These are phyloP conservation scores for Phytophthora multivora DNA, from an alignment of 352 stramenopile genomes.

Conservation along the genomic window DNA sequence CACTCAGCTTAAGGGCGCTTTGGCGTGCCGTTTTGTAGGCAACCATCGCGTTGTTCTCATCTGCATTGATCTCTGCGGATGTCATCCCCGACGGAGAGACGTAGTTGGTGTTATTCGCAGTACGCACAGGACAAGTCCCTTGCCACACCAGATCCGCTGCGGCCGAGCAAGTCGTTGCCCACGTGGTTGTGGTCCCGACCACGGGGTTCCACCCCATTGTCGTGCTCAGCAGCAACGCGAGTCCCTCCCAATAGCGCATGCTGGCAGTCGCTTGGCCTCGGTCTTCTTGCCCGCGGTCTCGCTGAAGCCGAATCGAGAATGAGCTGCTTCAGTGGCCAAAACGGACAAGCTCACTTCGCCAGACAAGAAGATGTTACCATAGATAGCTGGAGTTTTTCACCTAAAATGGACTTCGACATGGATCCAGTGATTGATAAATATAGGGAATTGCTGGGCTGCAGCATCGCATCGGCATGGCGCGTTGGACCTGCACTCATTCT, in stretches of 20 bases:
- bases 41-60: conserved; percentile 57
- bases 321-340: conserved; percentile 10
- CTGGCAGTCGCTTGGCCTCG: conserved; percentile 12
- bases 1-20: conserved; percentile 72
- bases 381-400: conserved; percentile 32
- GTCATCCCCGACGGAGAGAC: conserved; percentile 59
- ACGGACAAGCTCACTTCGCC: conserved; percentile 2
- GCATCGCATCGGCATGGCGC: conserved; percentile 10
- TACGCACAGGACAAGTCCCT: conserved; percentile 59
- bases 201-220: conserved; percentile 23
- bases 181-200: conserved; percentile 10
- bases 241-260: conserved; percentile 29
- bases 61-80: conserved; percentile 60
- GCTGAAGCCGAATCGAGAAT: conserved; percentile 35
- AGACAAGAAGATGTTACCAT: conserved; percentile 9
- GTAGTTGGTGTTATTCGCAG: conserved; percentile 57
- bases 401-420: conserved; percentile 7
- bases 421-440: conserved; percentile 18
- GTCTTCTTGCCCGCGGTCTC: conserved; percentile 14
- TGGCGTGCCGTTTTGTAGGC: conserved; percentile 75
- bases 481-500: neutral
- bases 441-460: conserved; percentile 16
- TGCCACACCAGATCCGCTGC: conserved; percentile 57
- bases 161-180: conserved; percentile 55
- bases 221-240: conserved; percentile 23